These are phyloP conservation scores for Botrytis tulipae DNA, from an alignment of 2,329 filamentous ascomycete species.

Conservation along the genomic window DNA sequence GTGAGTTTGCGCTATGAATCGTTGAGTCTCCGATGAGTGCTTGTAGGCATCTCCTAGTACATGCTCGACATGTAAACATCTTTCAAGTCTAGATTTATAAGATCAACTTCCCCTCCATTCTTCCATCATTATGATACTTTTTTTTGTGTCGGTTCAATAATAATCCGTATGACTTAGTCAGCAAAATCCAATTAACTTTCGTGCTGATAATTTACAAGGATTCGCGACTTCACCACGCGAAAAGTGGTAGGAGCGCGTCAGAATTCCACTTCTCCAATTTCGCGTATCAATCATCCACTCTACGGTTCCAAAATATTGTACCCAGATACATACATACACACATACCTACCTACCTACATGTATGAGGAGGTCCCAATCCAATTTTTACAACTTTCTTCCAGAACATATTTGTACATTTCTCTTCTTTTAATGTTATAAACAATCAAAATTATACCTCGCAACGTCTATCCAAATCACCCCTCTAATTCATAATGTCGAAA, in stretches of 20 bases:
- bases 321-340: neutral
- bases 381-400: neutral
- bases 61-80: slow-evolving; percentile 37
- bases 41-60: slow-evolving; percentile 35
- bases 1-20: slow-evolving; percentile 19
- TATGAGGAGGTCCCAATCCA: neutral
- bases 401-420: neutral
- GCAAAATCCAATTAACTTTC: slow-evolving; percentile 1
- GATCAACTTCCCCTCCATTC: neutral
- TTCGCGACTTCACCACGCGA: slow-evolving; percentile 21
- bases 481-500: slow-evolving; percentile 37
- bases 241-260: slow-evolving; percentile 10
- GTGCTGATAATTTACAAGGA: slow-evolving; percentile 22
- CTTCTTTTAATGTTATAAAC: neutral
- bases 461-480: slow-evolving; percentile 8
- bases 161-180: neutral
- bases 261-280: slow-evolving; percentile 6
- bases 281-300: slow-evolving; percentile 8
- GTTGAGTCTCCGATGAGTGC: slow-evolving; percentile 32
- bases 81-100: neutral
- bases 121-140: slow-evolving; percentile 3
- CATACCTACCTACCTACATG: neutral
- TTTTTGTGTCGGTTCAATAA: neutral
- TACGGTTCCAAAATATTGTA: neutral
- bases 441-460: neutral